These are phyloP conservation scores for Conticribra guillardii DNA, from an alignment of 108 stramenopile genomes.

Conservation along the genomic window DNA sequence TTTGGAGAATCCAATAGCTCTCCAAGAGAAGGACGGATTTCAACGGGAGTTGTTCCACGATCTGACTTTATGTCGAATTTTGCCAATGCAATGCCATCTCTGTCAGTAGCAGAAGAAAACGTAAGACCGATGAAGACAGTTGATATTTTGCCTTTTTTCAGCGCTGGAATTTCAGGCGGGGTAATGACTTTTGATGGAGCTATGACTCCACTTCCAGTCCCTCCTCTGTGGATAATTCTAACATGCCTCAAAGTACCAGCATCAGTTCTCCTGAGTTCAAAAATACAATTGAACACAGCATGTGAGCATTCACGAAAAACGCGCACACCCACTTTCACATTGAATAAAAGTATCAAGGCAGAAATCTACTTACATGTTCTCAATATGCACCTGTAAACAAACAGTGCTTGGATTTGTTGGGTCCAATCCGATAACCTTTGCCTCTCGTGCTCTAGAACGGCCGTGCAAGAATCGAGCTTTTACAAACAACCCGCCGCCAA, in stretches of 20 bases:
- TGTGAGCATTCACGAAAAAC: not conserved
- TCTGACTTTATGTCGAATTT: conserved; percentile 76
- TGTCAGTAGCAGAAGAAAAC: conserved; percentile 68
- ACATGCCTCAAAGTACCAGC: conserved; percentile 62
- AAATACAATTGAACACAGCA: not conserved
- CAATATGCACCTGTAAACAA: conserved; percentile 73
- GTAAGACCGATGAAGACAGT: conserved; percentile 60
- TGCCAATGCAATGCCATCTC: conserved; percentile 70
- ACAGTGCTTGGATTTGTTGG: conserved; percentile 58
- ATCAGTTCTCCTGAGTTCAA: conserved; percentile 52
- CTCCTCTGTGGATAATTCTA: conserved; percentile 62
- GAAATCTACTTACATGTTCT: conserved; percentile 65
- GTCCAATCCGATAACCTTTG: conserved; percentile 59
- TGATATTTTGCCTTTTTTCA: conserved; percentile 55
- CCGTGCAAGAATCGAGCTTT: conserved; percentile 74
- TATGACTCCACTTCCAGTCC: conserved; percentile 40
- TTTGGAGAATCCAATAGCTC: conserved; percentile 52
- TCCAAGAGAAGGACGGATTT: conserved; percentile 76
- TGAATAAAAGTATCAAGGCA: too few species aligned
- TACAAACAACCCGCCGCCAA: conserved; percentile 69
- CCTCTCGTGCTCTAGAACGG: conserved; percentile 44
- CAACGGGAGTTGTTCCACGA: conserved; percentile 67
- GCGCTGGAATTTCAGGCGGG: conserved; percentile 74
- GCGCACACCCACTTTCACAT: not conserved
- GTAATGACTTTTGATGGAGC: conserved; percentile 50